Evolutionary conservation across 2,329 filamentous ascomycete species (phyloP).

Genomic region (Diaporthe nobilis): DNA sequence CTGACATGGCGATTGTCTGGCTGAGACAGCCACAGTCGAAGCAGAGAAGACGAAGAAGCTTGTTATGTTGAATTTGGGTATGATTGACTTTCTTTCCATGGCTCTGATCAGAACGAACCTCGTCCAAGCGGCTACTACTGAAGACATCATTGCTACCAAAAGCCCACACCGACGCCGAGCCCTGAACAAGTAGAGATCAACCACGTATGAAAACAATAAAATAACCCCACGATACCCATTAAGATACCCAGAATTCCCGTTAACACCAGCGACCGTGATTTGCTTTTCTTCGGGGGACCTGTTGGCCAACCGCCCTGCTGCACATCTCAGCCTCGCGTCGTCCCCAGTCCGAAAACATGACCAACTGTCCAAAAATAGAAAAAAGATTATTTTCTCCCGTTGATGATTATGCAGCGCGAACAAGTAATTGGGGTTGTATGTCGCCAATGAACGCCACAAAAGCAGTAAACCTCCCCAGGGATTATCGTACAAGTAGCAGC

Average conservation of each 20-base stretch:
- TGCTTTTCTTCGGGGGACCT: constrained; percentile 26
- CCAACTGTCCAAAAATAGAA: constrained; percentile 5
- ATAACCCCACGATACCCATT: constrained; percentile 21
- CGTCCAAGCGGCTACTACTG: constrained; percentile 11
- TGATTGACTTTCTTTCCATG: constrained; percentile 18
- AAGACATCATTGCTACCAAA: constrained; percentile 32
- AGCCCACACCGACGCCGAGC: constrained; percentile 32
- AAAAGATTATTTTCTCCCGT: constrained; percentile 32
- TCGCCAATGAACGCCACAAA: constrained; percentile 32
- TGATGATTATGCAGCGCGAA: constrained; percentile 38
- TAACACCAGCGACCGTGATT: constrained; percentile 27
- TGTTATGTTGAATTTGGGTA: constrained; percentile 14
- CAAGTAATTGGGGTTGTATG: constrained; percentile 25
- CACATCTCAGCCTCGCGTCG: constrained; percentile 4
- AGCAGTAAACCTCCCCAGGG: constrained; percentile 25
- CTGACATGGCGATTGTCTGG: neutral
- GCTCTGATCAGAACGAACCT: constrained; percentile 18
- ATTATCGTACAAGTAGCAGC: constrained; percentile 36
- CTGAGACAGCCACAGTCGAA: neutral
- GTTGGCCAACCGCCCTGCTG: neutral
- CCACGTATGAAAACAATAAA: constrained; percentile 12
- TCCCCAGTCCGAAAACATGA: neutral
- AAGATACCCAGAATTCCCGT: constrained; percentile 20
- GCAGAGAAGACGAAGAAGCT: neutral
- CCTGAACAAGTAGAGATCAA: constrained; percentile 20